phyloP scores from a whole-genome alignment of 2,329 filamentous ascomycete species.

The Scolecobasidium constrictum region DNA sequence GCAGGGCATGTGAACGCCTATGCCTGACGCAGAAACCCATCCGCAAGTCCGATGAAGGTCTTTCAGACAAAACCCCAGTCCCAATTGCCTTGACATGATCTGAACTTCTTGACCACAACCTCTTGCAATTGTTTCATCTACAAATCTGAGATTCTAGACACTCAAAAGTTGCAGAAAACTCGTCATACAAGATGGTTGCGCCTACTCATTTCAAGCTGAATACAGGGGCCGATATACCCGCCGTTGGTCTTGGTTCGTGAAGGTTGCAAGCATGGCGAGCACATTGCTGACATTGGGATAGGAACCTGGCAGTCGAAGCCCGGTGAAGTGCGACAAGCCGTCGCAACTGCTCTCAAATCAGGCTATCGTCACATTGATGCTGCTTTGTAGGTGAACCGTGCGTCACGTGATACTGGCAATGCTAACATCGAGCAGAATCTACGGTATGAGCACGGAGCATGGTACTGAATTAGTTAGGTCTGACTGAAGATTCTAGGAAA shows the following conservation, averaged over 20 bases:
- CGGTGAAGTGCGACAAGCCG: slow-evolving; percentile 38
- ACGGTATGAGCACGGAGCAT: too few relatives aligned
- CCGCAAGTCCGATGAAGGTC: background rate
- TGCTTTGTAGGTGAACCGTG: too few relatives aligned
- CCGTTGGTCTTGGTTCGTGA: slow-evolving; percentile 53
- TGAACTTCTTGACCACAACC: background rate
- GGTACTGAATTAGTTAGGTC: too few relatives aligned
- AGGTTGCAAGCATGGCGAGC: too few relatives aligned
- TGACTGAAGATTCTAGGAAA: slow-evolving; percentile 68
- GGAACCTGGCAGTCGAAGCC: slow-evolving; percentile 48
- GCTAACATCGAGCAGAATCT: too few relatives aligned
- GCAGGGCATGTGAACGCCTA: too few relatives aligned
- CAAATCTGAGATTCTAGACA: too few relatives aligned
- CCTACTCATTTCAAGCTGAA: slow-evolving; percentile 8
- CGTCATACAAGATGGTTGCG: slow-evolving; percentile 5
- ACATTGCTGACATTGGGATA: too few relatives aligned
- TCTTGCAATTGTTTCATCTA: background rate
- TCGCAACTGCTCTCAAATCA: slow-evolving; percentile 53
- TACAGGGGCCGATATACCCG: slow-evolving; percentile 55
- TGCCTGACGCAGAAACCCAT: background rate
- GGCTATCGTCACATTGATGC: slow-evolving; percentile 73
- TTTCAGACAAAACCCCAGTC: background rate
- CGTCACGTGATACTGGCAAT: too few relatives aligned
- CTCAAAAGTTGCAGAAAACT: too few relatives aligned
- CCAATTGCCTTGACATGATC: too few relatives aligned